Evolutionary conservation across 2,329 filamentous ascomycete species (phyloP).

Genomic region (Coleophoma crateriformis): DNA sequence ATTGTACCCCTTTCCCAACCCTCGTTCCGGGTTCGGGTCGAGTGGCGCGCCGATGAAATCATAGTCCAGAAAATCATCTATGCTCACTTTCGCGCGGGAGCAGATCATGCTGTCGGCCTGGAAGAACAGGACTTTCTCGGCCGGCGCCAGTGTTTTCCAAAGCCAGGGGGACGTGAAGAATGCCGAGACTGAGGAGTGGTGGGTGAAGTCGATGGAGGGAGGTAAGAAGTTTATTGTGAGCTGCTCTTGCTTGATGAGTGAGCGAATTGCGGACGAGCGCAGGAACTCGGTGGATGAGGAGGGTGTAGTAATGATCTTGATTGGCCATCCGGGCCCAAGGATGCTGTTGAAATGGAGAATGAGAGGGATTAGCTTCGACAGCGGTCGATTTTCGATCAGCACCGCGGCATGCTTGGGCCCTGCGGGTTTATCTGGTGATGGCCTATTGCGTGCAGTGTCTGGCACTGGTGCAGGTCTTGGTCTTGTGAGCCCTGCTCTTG

Average conservation of each 20-base stretch:
- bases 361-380: constrained; percentile 22
- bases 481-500: too few relatives aligned
- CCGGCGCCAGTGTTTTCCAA: constrained; percentile 17
- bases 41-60: background rate
- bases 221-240: constrained; percentile 7
- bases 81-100: constrained; percentile 10
- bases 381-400: background rate
- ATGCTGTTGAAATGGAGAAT: constrained; percentile 26
- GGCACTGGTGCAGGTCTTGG: too few relatives aligned
- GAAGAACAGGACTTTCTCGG: constrained; percentile 18
- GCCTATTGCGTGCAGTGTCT: too few relatives aligned
- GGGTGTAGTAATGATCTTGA: constrained; percentile 30
- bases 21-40: background rate
- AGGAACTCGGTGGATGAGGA: constrained; percentile 18
- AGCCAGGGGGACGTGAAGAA: constrained; percentile 17
- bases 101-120: constrained; percentile 20
- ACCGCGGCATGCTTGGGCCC: background rate
- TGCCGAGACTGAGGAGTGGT: constrained; percentile 9
- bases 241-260: background rate
- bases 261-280: background rate
- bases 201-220: constrained; percentile 19
- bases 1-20: background rate
- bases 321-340: constrained; percentile 33
- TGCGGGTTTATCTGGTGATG: too few relatives aligned
- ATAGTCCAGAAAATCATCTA: constrained; percentile 17